These are phyloP conservation scores for Fistulinella staudtii DNA, from an alignment of 1,284 basidiomycete genomes.

Conservation along the genomic window DNA sequence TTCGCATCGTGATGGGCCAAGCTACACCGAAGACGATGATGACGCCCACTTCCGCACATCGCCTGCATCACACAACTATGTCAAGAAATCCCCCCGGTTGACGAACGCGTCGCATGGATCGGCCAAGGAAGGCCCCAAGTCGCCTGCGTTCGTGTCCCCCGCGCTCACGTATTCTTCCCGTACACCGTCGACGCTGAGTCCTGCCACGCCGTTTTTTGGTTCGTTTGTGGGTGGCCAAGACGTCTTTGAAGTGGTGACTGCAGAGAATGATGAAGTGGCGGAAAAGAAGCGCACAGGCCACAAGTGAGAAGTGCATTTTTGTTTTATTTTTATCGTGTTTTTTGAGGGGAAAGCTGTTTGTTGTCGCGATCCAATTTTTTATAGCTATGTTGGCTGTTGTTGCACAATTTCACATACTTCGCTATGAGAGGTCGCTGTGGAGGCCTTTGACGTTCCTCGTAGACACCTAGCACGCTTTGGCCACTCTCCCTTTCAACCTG, in stretches of 20 bases:
- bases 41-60: constrained; percentile 9
- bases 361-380: too few relatives aligned
- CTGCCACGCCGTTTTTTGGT: constrained; percentile 56
- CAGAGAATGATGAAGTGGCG: constrained; percentile 19
- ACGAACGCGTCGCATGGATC: constrained; percentile 10
- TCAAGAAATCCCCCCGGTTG: constrained; percentile 14
- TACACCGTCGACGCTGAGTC: constrained; percentile 58
- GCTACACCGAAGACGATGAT: constrained; percentile 3
- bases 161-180: constrained; percentile 57
- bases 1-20: constrained; percentile 10
- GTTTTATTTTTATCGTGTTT: constrained; percentile 3
- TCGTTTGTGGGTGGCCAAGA: constrained; percentile 28
- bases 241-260: constrained; percentile 23
- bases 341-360: constrained; percentile 12
- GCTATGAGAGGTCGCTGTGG: too few relatives aligned
- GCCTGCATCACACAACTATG: constrained; percentile 11
- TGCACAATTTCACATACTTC: too few relatives aligned
- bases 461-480: too few relatives aligned
- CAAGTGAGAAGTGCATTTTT: constrained; percentile 14
- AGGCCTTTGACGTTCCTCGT: too few relatives aligned
- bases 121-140: constrained; percentile 25
- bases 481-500: too few relatives aligned
- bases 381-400: too few relatives aligned
- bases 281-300: constrained; percentile 25
- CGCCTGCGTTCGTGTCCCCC: constrained; percentile 52